Conservation (phyloP, 2,329 filamentous ascomycete species). For the Rachicladosporium sp. region DNA sequence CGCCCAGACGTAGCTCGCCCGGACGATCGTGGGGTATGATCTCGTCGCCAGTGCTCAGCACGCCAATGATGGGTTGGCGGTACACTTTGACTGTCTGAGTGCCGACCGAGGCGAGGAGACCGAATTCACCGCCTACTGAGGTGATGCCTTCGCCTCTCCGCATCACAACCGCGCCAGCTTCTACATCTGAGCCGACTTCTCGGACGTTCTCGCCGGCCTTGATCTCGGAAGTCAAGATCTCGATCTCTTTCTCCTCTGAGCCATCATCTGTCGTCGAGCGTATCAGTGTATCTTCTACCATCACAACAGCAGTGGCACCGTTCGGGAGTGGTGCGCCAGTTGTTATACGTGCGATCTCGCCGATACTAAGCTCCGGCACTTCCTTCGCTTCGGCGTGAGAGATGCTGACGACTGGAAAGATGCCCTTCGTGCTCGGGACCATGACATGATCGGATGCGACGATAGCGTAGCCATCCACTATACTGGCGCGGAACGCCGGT, state of each 20-base stretch:
- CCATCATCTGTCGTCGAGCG: constrained; percentile 65
- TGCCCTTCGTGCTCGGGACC: constrained; percentile 53
- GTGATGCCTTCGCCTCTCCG: constrained; percentile 71
- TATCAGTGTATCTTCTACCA: constrained; percentile 88
- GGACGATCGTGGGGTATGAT: constrained; percentile 63
- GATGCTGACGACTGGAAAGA: constrained; percentile 75
- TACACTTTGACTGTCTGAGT: constrained; percentile 59
- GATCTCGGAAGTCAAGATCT: constrained; percentile 69
- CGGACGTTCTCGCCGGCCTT: constrained; percentile 75
- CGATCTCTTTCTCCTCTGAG: constrained; percentile 73
- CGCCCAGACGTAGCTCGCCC: constrained; percentile 55
- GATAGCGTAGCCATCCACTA: constrained; percentile 91
- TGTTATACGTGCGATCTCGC: constrained; percentile 79
- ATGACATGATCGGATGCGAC: constrained; percentile 39
- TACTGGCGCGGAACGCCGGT: constrained; percentile 87
- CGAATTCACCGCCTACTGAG: constrained; percentile 79
- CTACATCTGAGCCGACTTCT: constrained; percentile 80
- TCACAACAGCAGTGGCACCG: constrained; percentile 82
- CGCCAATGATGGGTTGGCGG: constrained; percentile 64
- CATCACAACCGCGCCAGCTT: constrained; percentile 56
- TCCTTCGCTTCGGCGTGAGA: constrained; percentile 73
- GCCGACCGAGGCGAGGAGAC: constrained; percentile 76
- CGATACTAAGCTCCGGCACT: constrained; percentile 51
- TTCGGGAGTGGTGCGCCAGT: constrained; percentile 85
- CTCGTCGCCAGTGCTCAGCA: constrained; percentile 90